Base-by-base conservation (phyloP, 768 basidiomycete species). In the Lactifluus hygrophoroides region DNA sequence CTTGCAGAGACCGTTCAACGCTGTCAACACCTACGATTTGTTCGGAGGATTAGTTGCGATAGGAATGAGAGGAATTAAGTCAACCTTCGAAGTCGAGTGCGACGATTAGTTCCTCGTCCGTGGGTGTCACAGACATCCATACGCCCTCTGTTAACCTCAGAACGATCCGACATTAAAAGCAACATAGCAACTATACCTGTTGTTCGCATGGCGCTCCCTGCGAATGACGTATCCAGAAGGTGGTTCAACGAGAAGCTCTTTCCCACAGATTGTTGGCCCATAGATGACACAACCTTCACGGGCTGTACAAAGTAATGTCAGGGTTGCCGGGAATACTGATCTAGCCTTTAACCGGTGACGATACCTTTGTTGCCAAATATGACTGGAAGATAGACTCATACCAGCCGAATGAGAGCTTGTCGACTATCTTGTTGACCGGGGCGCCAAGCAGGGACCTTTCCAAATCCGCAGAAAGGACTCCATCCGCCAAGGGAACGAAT, bases 241-340 rank as follows among this genome's bases (percentile, higher is more conserved):
- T 85, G 84, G 49, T 85, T 85, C 35, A 85, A 65, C 0, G 79
- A 69, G 53, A 77, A 85, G 54, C 78, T 80, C 62, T 84, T 84
- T 0, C 83, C 83, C 0, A 85, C 83, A 0, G 81, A 83, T 64
- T 85, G 83, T 66, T 84, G 82, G 3, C 82, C 83, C 84, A 85
- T 83, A 0, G 84, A 85, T 0, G 82, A 82, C 1, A 85, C 83
- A 3, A 85, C 83, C 62, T 75, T 77, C 16, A 85, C 82, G 2
- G 81, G 82, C 80, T 84, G 53, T 14, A 21, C 16, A 46, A 16
- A 11, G 23, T 42, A 51, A 49, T 46, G 17, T 52, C 34, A 47
- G 28, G 8, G 3, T 21, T 40, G 17, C 46, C 25, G 6, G n/a
- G 10, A 6, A 43, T 3, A 3, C n/a, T 7, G 5, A 16, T 37